Evolutionary conservation across 2,329 filamentous ascomycete genomes (phyloP), one percentile per base, ranked within the genome.

Genomic region (Penicillium olsonii): DNA sequence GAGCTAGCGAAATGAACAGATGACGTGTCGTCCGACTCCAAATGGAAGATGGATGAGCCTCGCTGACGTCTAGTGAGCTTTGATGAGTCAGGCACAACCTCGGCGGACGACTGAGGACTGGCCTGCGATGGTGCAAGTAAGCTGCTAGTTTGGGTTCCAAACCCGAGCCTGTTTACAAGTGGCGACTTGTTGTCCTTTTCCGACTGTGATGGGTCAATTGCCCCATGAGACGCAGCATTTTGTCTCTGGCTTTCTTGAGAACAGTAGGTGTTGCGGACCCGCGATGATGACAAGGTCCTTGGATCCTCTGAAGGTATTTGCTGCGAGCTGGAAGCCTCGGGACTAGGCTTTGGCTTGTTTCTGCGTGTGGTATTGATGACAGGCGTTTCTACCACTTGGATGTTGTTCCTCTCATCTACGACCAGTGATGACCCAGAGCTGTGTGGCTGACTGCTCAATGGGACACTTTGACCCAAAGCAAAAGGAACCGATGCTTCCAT

Each of bases 401-500:
- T 52, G 26, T 56, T 52, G 26, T 56, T 52, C 3, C 55, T 56
- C 15, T 19, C 37, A 34, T 44, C 44, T 24, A 39, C 35, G n/a
- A 27, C 50, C 29, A 62, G 60, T 4, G 57, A 58, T 22, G 52
- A 55, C 4, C 46, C 56, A 3, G 64, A 63, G 40, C 62, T 65
- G 27, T 62, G 61, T 6, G 45, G 41, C 18, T 65, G 66, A 47
- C 57, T 65, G 43, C 46, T 46, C 41, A 52, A 48, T 20, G 64
- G 67, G 17, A 60, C 50, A 26, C 42, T 54, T 29, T 52, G 52
- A 9, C 54, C 59, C 4, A 71, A 57, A 17, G 66, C 62, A 42
- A 54, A 58, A 17, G 68, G 68, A n/a, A 71, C 53, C 45, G 62
- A 64, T 12, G 61, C 62, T 40, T 70, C 68, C 69, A 72, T 70